Evolutionary conservation across 2,329 filamentous ascomycete genomes (phyloP).

Genomic region (Bipolaris sorokiniana): DNA sequence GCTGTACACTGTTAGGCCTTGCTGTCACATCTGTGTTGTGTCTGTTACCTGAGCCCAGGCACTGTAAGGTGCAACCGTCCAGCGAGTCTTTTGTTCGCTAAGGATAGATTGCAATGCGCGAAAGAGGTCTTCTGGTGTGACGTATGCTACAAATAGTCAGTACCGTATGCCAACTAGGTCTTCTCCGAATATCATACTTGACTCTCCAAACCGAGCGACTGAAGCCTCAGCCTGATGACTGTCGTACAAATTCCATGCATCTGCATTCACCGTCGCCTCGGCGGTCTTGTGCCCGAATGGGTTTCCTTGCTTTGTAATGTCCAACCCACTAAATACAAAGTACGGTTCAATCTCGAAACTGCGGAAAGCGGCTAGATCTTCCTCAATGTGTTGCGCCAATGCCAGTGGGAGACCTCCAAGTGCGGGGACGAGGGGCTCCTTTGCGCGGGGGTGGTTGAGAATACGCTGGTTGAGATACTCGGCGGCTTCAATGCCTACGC

Average conservation of each 20-base stretch:
- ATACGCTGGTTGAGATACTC: constrained; percentile 80
- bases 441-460: constrained; percentile 61
- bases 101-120: constrained; percentile 78
- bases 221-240: constrained; percentile 78
- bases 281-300: constrained; percentile 64
- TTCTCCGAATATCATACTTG: constrained; percentile 60
- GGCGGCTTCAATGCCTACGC: constrained; percentile 85
- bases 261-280: constrained; percentile 70
- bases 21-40: background rate
- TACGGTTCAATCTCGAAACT: constrained; percentile 74
- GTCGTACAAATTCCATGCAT: constrained; percentile 88
- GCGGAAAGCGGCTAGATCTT: constrained; percentile 75
- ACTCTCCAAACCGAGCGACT: constrained; percentile 84
- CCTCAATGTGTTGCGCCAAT: constrained; percentile 75
- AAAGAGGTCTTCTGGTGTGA: constrained; percentile 70
- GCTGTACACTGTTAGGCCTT: constrained; percentile 52
- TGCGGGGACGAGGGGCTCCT: constrained; percentile 88
- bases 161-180: background rate
- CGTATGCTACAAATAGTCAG: constrained; percentile 62
- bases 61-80: constrained; percentile 84
- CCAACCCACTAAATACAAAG: constrained; percentile 91
- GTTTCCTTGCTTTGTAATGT: constrained; percentile 73
- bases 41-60: constrained; percentile 77
- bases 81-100: constrained; percentile 70
- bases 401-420: constrained; percentile 86